Conservation (phyloP, 139 green algal genomes). For the Chlorella vulgaris region DNA sequence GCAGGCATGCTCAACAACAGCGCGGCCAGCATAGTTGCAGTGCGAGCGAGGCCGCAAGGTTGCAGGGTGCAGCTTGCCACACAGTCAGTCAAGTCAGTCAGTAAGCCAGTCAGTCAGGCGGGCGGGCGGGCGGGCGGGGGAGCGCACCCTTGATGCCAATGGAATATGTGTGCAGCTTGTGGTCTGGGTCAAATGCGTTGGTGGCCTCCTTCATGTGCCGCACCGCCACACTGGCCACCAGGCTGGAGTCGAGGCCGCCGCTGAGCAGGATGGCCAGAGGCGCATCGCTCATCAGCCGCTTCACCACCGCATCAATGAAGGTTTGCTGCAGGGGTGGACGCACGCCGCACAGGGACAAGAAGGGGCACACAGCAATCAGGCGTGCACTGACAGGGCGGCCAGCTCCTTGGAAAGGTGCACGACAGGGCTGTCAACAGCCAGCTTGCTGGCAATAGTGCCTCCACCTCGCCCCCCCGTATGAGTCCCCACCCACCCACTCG, state of each 20-base stretch:
- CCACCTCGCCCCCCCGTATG: too few relatives aligned
- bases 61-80: not conserved
- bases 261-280: conserved; percentile 95
- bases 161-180: conserved; percentile 89
- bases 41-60: too few relatives aligned
- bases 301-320: conserved; percentile 85
- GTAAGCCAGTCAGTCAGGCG: too few relatives aligned
- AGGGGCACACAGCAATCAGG: not conserved
- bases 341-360: too few relatives aligned
- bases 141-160: conserved; percentile 74
- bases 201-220: conserved; percentile 64
- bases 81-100: not conserved
- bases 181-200: conserved; percentile 59
- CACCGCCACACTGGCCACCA: conserved; percentile 86
- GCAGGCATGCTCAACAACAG: not conserved
- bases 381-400: too few relatives aligned
- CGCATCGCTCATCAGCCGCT: conserved; percentile 97
- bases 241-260: conserved; percentile 92
- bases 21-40: not conserved
- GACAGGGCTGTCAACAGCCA: not conserved
- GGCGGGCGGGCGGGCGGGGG: too few relatives aligned
- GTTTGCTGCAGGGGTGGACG: conserved; percentile 65
- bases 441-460: too few relatives aligned
- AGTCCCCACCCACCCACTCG: too few relatives aligned
- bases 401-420: not conserved